Conservation (phyloP, 2,329 filamentous ascomycete species). For the Cryoendolithus antarcticus region DNA sequence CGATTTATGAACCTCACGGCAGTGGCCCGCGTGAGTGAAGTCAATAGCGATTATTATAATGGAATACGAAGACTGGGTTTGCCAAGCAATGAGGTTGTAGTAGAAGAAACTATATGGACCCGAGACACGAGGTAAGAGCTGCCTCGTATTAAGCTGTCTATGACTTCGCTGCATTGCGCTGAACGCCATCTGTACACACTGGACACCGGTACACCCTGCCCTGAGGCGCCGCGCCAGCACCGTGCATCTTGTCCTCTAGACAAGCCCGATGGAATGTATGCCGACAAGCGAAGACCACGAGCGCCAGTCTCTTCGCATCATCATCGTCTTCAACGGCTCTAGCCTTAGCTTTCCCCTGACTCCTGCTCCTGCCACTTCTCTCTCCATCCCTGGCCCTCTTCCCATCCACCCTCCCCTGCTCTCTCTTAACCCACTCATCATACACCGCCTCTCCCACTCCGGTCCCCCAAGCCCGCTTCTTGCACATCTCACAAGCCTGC, state of each 20-base stretch:
- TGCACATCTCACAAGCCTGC: conserved; percentile 79
- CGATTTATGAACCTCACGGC: no score
- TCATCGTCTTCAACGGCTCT: conserved; percentile 26
- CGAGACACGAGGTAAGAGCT: no score
- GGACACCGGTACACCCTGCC: conserved; percentile 21
- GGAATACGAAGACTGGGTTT: no score
- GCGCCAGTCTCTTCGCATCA: conserved; percentile 25
- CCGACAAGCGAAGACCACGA: conserved; percentile 57
- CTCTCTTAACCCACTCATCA: conserved; percentile 63
- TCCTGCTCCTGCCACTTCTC: conserved; percentile 29
- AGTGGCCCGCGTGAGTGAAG: no score
- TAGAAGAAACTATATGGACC: no score
- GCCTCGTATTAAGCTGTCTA: no score
- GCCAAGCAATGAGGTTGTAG: no score
- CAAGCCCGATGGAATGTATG: conserved; percentile 60
- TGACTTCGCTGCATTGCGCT: no score
- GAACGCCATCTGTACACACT: conserved; percentile 14
- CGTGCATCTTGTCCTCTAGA: conserved; percentile 37
- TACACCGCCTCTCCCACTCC: conserved; percentile 67
- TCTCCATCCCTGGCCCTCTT: conserved; percentile 30
- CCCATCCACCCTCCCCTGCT: conserved; percentile 30
- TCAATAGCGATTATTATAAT: no score
- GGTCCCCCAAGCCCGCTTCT: conserved; percentile 74
- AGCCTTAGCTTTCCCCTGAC: conserved; percentile 41
- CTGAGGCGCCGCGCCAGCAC: neutral